Base-by-base conservation (phyloP, 2,329 filamentous ascomycete species). In the Aureobasidium mangrovei region DNA sequence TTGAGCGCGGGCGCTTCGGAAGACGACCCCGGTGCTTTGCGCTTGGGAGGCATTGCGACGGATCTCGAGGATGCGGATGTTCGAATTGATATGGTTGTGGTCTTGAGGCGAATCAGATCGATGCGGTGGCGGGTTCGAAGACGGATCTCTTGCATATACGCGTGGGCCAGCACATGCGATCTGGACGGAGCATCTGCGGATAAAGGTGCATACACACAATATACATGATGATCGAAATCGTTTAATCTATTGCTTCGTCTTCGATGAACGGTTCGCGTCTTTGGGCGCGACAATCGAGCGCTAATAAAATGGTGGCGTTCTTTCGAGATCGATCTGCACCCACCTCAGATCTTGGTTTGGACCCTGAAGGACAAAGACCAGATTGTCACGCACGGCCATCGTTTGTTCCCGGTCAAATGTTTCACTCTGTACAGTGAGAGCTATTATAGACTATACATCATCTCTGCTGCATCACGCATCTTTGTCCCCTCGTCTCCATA, bases 11-110 rank as follows among this genome's bases (percentile, higher is more conserved):
- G 57, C 5, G 24, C 40, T 57, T 68, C 67, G 2, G 58, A 55
- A 0, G 57, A 32, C 3, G 67, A 64, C 35, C 64, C 63, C 3
- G 69, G 66, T 18, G 58, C 58, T 61, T 67, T 68, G 55, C 67
- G 65, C 55, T 69, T 67, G 6, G 63, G 58, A 3, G 68, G 63
- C 61, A 71, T 70, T 10, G 29, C 40, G 12, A 26, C 24, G 10
- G 8, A 8, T 44, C 24, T 44, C 4, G 4, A 29, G 7, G 5
- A 7, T 4, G 10, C 7, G 18, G 28, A 27, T 28, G 24, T 28
- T 35, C 24, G 38, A 4, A 18, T 4, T 3, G 31, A 7, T 32
- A 24, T 27, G 9, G 10, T 28, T 18, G 46, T 3, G 27, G 6
- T 52, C 12, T 10, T 28, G 6, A 49, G 18, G 7, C 9, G 7